Evolutionary conservation across 225 moss, liverwort and hornwort species (phyloP).

Genomic region (Climacium dendroides): DNA sequence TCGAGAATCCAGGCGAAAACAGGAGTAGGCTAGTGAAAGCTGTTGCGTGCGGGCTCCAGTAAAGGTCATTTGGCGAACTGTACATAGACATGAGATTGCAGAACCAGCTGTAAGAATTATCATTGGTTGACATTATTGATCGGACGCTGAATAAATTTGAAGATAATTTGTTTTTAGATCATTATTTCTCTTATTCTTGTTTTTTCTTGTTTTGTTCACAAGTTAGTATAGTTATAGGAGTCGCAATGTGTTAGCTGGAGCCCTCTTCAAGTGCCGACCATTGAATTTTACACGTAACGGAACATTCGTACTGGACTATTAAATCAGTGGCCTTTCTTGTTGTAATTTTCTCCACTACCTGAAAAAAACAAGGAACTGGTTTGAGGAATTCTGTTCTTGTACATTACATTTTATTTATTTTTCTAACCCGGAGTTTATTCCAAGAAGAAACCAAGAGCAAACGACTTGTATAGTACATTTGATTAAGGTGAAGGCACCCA

Average conservation of each 20-base stretch:
- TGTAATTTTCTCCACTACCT: neutral
- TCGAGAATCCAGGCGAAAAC: constrained; percentile 15
- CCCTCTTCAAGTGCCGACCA: neutral
- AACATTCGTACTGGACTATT: neutral
- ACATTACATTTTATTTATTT: too few relatives aligned
- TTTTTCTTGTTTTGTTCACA: neutral
- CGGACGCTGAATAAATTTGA: neutral
- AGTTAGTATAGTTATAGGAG: neutral
- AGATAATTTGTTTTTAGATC: neutral
- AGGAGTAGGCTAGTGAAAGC: neutral
- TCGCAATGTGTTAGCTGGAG: neutral
- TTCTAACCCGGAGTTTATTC: too few relatives aligned
- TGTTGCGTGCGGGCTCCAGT: neutral
- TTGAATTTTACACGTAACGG: neutral
- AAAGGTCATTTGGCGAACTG: neutral
- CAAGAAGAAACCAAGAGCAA: too few relatives aligned
- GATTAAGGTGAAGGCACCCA: neutral
- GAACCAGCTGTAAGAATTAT: neutral
- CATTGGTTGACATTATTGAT: neutral
- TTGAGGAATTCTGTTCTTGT: neutral
- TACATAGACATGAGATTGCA: constrained; percentile 1
- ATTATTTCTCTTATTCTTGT: neutral
- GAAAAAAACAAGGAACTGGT: too few relatives aligned
- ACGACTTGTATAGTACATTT: neutral
- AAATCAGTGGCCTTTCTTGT: neutral